Evolutionary conservation across 768 basidiomycete species (phyloP), one percentile per base, ranked within the genome.

Genomic region (Boletus subparvulus): DNA sequence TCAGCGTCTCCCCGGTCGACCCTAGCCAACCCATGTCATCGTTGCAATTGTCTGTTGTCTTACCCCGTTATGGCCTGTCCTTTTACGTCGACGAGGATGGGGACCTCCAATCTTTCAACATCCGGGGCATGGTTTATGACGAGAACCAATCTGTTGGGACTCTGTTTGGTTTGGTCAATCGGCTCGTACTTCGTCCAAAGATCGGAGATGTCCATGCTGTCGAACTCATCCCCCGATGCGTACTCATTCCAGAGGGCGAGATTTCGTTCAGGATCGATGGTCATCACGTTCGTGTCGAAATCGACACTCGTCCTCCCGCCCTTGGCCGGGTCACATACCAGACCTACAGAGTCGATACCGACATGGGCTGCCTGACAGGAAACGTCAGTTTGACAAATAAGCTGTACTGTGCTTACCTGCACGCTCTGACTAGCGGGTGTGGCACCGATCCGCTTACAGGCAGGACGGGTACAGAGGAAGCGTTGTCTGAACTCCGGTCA

Each of bases 391-490:
- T 21, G 21, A 21, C 21, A 21, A 21, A 21, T 2, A 21, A 21
- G 21, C 21, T 21, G 21, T 2, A 21, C 21, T 21, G 21, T 21
- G 21, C 21, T 21, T 21, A 21, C 21, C 21, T 21, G 1, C 21
- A 21, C 21, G 21, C 21, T 21, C 21, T 21, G 21, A 21, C 21
- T 21, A 21, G 21, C 21, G 21, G 21, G 21, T 21, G 21, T 21
- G 21, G 21, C 21, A 21, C 21, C 21, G 21, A 21, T 21, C 21
- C 30, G 0, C 68, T 82, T 21, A 78, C 75, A 0, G 58, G 61
- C 16, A 73, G 74, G n/a, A 76, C 74, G 0, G 82, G 81, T 13
- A 74, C 73, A 3, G 73, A 78, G 37, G 73, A 80, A 45, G 80
- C 80, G 0, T 60, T 80, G 66, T 19, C 64, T 75, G 39, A 1